These are phyloP conservation scores for Globisporangium polare DNA, from an alignment of 352 stramenopile genomes.

Conservation along the genomic window DNA sequence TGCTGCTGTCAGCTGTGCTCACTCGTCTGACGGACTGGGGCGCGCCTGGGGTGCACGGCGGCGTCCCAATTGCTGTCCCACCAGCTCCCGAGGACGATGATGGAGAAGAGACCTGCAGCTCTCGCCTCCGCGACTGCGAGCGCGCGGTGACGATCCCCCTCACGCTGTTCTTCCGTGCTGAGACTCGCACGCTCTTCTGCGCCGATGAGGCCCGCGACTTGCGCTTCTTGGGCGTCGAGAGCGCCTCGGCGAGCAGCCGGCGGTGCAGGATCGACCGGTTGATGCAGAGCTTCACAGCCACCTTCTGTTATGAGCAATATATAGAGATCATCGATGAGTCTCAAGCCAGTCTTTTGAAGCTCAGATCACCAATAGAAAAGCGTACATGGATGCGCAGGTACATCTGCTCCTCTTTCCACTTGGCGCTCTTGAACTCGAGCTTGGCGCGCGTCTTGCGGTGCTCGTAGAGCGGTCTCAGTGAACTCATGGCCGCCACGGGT, in stretches of 20 bases:
- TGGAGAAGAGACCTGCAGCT: background rate
- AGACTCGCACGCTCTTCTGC: constrained; percentile 1
- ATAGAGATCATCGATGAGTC: background rate
- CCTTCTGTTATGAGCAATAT: too few relatives aligned
- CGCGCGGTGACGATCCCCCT: background rate
- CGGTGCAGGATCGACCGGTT: constrained; percentile 16
- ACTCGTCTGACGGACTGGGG: background rate
- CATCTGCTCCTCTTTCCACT: constrained; percentile 43
- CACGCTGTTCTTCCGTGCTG: background rate
- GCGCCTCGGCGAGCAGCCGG: constrained; percentile 8
- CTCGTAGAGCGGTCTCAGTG: constrained; percentile 30
- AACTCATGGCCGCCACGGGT: constrained; percentile 16
- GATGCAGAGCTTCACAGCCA: constrained; percentile 27
- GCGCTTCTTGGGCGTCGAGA: constrained; percentile 9
- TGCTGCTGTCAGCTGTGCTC: background rate
- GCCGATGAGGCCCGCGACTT: background rate
- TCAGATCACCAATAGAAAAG: background rate
- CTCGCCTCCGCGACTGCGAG: background rate
- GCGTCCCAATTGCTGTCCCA: background rate
- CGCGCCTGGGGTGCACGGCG: background rate
- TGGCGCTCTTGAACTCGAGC: constrained; percentile 38
- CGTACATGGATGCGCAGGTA: constrained; percentile 47
- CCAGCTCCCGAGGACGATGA: background rate
- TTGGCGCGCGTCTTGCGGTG: constrained; percentile 32
- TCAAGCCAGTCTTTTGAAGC: background rate